Percentiles rank a stretch among this genome's conserved stretches.
phyloP scores from a whole-genome alignment of 2,329 filamentous ascomycete genomes.

The Didymella arachidicola region DNA sequence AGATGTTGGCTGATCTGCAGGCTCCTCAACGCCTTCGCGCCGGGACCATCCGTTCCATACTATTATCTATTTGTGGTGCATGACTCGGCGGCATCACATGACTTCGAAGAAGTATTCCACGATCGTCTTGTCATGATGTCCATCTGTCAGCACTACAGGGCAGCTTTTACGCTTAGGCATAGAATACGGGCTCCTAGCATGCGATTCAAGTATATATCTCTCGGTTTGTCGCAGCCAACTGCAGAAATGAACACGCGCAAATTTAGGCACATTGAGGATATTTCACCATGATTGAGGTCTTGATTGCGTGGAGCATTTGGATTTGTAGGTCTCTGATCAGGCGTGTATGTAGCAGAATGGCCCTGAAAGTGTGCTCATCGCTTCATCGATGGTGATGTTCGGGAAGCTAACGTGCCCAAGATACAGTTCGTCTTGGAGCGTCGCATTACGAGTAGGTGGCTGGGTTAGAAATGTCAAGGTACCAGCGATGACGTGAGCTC shows the following conservation, averaged over 20 bases:
- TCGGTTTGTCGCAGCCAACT: background rate
- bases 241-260: background rate
- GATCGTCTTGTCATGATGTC: background rate
- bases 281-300: background rate
- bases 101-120: background rate
- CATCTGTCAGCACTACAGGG: background rate
- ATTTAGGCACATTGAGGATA: background rate
- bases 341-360: conserved; percentile 56
- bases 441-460: conserved; percentile 23
- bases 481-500: conserved; percentile 51
- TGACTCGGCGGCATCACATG: background rate
- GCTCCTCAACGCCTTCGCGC: background rate
- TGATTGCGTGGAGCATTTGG: background rate
- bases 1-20: background rate
- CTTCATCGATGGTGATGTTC: conserved; percentile 46
- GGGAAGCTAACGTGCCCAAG: conserved; percentile 17
- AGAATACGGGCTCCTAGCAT: background rate
- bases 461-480: conserved; percentile 53
- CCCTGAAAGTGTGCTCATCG: conserved; percentile 53
- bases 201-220: background rate
- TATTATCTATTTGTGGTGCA: background rate
- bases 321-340: conserved; percentile 1
- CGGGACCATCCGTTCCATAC: background rate
- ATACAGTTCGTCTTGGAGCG: conserved; percentile 14
- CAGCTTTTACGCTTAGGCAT: background rate